phyloP scores from a whole-genome alignment of 2,329 filamentous ascomycete genomes.

The Fusarium gaditjirri region DNA sequence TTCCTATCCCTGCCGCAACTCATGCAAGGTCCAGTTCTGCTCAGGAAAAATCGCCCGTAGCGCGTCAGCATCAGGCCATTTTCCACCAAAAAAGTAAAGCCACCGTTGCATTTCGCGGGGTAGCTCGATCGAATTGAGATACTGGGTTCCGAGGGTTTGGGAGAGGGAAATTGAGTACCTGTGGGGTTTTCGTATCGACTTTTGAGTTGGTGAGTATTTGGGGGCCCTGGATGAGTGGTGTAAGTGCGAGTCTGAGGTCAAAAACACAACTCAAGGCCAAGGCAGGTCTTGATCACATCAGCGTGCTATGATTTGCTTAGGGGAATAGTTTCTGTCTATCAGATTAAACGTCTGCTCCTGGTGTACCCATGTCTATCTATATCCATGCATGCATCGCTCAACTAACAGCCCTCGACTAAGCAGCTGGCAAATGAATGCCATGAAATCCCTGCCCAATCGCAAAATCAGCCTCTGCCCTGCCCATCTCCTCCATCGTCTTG shows the following conservation, averaged over 20 bases:
- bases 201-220: background rate
- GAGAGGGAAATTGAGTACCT: background rate
- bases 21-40: slow-evolving; percentile 22
- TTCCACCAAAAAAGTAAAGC: slow-evolving; percentile 20
- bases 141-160: slow-evolving; percentile 9
- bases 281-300: too few relatives aligned
- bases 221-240: background rate
- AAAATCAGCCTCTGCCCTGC: slow-evolving; percentile 70
- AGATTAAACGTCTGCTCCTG: background rate
- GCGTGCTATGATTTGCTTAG: rapidly evolving
- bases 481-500: slow-evolving; percentile 69
- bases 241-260: background rate
- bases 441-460: slow-evolving; percentile 74
- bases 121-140: slow-evolving; percentile 13
- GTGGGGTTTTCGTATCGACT: slow-evolving; percentile 14
- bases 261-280: background rate
- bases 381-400: background rate
- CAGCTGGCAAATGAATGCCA: slow-evolving; percentile 59
- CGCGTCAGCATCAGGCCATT: slow-evolving; percentile 43
- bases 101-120: slow-evolving; percentile 46
- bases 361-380: background rate
- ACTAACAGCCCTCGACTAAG: background rate
- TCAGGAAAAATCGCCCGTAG: background rate
- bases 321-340: background rate
- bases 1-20: background rate